Conservation (phyloP, 805 yeast genomes). For the Suhomyces vadensis region DNA sequence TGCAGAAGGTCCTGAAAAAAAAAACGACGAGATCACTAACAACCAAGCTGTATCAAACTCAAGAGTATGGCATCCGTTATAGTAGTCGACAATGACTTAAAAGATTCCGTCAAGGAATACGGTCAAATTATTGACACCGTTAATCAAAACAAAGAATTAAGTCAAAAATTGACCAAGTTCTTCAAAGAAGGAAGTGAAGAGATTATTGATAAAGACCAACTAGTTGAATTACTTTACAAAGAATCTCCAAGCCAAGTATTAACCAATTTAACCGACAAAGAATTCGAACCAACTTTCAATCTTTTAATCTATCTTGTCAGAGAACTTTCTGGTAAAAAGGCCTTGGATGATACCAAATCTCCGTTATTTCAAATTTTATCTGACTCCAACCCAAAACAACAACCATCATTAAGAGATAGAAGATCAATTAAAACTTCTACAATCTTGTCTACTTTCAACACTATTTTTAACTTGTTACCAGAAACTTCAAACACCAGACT, state of each 20-base stretch:
- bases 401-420: slow-evolving; percentile 46
- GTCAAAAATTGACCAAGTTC: slow-evolving; percentile 25
- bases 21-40: slow-evolving; percentile 3
- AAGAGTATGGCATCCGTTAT: slow-evolving; percentile 41
- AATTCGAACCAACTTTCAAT: slow-evolving; percentile 48
- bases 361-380: slow-evolving; percentile 29
- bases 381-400: slow-evolving; percentile 35
- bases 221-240: slow-evolving; percentile 28
- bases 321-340: slow-evolving; percentile 26
- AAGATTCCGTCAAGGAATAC: slow-evolving; percentile 42
- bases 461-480: slow-evolving; percentile 44
- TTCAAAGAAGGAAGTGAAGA: slow-evolving; percentile 21
- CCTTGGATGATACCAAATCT: slow-evolving; percentile 24
- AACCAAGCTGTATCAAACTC: slow-evolving; percentile 1
- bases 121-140: slow-evolving; percentile 38
- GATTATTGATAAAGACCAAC: slow-evolving; percentile 28
- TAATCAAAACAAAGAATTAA: slow-evolving; percentile 28
- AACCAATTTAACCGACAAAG: slow-evolving; percentile 40
- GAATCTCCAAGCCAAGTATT: slow-evolving; percentile 32
- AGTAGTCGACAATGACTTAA: slow-evolving; percentile 44
- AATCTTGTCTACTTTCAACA: slow-evolving; percentile 41
- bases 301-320: slow-evolving; percentile 37
- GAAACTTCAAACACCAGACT: slow-evolving; percentile 32
- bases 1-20: slow-evolving; percentile 2
- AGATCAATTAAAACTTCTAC: slow-evolving; percentile 43